Conservation (phyloP, 495 filamentous ascomycete genomes). For the Chaetomium fimeti region DNA sequence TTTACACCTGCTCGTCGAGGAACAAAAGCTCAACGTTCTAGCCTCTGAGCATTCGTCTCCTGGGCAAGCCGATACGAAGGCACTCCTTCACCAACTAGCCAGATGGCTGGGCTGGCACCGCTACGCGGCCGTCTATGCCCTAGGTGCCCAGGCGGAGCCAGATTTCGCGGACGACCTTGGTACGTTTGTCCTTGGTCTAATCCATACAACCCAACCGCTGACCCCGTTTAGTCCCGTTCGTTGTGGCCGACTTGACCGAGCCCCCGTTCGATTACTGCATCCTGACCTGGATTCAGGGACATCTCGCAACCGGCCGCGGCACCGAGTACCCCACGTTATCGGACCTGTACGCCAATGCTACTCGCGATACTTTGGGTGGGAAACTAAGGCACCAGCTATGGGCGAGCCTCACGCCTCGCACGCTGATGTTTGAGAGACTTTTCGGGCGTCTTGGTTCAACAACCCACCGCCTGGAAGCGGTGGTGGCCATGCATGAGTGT, state of each 20-base stretch:
- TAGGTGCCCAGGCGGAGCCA: slow-evolving; percentile 58
- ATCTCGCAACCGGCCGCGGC: slow-evolving; percentile 51
- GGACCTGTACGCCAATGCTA: slow-evolving; percentile 44
- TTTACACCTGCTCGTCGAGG: slow-evolving; percentile 82
- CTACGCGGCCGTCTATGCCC: slow-evolving; percentile 71
- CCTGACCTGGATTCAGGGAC: slow-evolving; percentile 63
- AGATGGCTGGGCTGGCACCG: slow-evolving; percentile 79
- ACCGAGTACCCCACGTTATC: slow-evolving; percentile 60
- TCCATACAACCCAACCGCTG: slow-evolving; percentile 10
- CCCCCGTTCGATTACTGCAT: slow-evolving; percentile 66
- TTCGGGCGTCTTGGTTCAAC: slow-evolving; percentile 42
- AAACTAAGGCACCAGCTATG: slow-evolving; percentile 27
- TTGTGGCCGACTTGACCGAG: slow-evolving; percentile 43
- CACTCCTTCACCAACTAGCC: slow-evolving; percentile 75
- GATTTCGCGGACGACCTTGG: slow-evolving; percentile 29
- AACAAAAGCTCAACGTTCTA: slow-evolving; percentile 76
- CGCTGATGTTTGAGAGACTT: slow-evolving; percentile 61
- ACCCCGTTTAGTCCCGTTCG: slow-evolving; percentile 20
- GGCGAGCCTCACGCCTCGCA: slow-evolving; percentile 54
- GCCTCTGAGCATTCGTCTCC: slow-evolving; percentile 54
- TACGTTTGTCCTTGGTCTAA: slow-evolving; percentile 8
- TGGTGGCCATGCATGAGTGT: slow-evolving; percentile 60
- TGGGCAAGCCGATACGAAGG: slow-evolving; percentile 57
- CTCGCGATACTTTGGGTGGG: slow-evolving; percentile 8
- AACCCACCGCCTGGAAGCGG: slow-evolving; percentile 47